phyloP scores from a whole-genome alignment of 2,329 filamentous ascomycete species.

The Fragosphaeria purpurea region DNA sequence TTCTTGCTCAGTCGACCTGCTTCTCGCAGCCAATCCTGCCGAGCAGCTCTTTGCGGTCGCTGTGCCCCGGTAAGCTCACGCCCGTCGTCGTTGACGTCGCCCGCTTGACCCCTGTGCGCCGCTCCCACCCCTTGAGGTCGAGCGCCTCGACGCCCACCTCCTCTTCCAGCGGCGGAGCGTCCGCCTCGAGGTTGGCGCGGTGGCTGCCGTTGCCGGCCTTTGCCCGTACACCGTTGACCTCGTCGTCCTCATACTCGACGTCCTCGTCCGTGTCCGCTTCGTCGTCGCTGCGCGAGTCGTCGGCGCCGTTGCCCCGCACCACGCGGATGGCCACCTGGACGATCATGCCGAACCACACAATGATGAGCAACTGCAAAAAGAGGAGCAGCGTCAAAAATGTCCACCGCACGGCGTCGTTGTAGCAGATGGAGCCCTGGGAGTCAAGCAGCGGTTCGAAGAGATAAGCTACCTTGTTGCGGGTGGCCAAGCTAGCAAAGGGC shows the following conservation, averaged over 20 bases:
- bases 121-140: conserved; percentile 55
- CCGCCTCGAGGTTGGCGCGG: conserved; percentile 22
- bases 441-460: conserved; percentile 65
- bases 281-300: conserved; percentile 81
- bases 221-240: conserved; percentile 45
- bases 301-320: conserved; percentile 63
- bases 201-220: conserved; percentile 32
- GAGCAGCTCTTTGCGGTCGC: conserved; percentile 70
- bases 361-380: conserved; percentile 66
- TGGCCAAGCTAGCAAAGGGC: not conserved
- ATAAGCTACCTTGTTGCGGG: conserved; percentile 41
- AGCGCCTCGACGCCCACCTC: conserved; percentile 67
- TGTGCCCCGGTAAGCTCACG: conserved; percentile 59
- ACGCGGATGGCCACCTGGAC: conserved; percentile 73
- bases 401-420: conserved; percentile 63
- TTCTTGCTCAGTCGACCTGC: conserved; percentile 39
- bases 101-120: conserved; percentile 44
- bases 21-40: conserved; percentile 78
- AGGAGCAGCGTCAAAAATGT: conserved; percentile 69
- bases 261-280: conserved; percentile 59
- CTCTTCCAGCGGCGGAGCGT: conserved; percentile 53
- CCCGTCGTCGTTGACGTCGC: conserved; percentile 41
- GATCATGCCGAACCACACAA: conserved; percentile 86
- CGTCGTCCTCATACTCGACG: conserved; percentile 44
- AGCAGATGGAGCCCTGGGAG: conserved; percentile 67